Percentiles rank a stretch among this genome's conserved stretches.
phyloP scores from a whole-genome alignment of 352 stramenopile species.

The Phytopythium ostracodes region DNA sequence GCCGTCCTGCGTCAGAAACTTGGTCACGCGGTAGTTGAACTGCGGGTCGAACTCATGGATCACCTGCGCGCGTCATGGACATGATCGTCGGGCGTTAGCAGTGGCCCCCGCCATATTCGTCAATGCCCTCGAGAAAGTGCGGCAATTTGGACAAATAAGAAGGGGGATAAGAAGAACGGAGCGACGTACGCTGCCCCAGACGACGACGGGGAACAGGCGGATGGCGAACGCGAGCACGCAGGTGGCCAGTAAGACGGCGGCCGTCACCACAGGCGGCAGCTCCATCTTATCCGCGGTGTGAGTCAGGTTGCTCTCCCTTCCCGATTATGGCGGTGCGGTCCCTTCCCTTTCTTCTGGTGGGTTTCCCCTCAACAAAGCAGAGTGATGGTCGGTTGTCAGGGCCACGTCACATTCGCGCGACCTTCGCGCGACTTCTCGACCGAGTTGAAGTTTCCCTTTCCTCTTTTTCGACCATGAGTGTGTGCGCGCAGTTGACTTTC shows the following conservation, averaged over 20 bases:
- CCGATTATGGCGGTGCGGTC: not conserved
- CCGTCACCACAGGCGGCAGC: slow-evolving; percentile 27
- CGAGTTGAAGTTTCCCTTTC: slow-evolving; percentile 41
- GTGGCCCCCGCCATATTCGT: not conserved
- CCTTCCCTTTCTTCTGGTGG: not conserved
- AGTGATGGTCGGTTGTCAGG: slow-evolving; percentile 1
- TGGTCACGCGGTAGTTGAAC: slow-evolving; percentile 99
- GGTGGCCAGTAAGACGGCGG: slow-evolving; percentile 70
- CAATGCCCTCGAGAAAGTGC: slow-evolving; percentile 1
- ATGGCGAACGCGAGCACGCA: slow-evolving; percentile 88
- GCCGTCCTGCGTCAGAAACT: slow-evolving; percentile 91
- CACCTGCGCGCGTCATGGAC: slow-evolving; percentile 31
- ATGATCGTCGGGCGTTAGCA: not conserved
- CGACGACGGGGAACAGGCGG: slow-evolving; percentile 89
- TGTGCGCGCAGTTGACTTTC: not conserved
- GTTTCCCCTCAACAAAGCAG: not conserved
- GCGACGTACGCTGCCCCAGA: slow-evolving; percentile 80
- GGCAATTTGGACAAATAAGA: not conserved
- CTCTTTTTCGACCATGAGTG: slow-evolving; percentile 16
- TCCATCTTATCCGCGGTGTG: not conserved
- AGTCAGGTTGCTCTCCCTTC: not conserved
- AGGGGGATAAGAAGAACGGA: not conserved
- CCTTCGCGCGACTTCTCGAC: slow-evolving; percentile 33
- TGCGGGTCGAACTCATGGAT: slow-evolving; percentile 95
- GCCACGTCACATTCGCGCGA: slow-evolving; percentile 18